Conservation (phyloP, 202 grass and related monocot species). For the Cymbopogon flexuosus region DNA sequence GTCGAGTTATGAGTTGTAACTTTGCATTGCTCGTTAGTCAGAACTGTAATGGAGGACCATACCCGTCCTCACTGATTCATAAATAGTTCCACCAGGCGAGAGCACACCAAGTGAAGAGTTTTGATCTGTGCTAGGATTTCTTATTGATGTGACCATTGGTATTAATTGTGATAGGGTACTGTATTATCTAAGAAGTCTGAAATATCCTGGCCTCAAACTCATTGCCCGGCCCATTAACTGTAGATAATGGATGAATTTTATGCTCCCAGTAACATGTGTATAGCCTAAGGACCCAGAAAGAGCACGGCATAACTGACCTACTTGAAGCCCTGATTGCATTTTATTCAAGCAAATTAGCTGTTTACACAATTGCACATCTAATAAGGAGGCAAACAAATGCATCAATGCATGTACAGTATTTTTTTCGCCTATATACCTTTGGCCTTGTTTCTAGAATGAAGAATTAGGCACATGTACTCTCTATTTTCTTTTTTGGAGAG, state of each 20-base stretch:
- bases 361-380: neutral
- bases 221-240: neutral
- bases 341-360: constrained; percentile 4
- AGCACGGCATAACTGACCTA: neutral
- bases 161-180: too few species aligned
- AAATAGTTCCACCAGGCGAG: neutral
- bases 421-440: neutral
- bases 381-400: neutral
- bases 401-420: neutral
- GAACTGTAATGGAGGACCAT: neutral
- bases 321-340: neutral
- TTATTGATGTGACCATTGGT: neutral
- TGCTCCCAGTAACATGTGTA: neutral
- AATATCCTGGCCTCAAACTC: neutral
- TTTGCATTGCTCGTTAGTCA: neutral
- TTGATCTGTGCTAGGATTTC: neutral
- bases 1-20: constrained; percentile 1
- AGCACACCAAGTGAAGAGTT: too few species aligned
- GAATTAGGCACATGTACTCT: neutral
- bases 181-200: neutral
- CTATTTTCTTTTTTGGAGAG: neutral
- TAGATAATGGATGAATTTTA: neutral
- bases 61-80: neutral
- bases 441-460: constrained; percentile 5
- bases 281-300: neutral